These are phyloP conservation scores for Limnanthes douglasii DNA, from an alignment of 345 rosid genomes.

Conservation along the genomic window DNA sequence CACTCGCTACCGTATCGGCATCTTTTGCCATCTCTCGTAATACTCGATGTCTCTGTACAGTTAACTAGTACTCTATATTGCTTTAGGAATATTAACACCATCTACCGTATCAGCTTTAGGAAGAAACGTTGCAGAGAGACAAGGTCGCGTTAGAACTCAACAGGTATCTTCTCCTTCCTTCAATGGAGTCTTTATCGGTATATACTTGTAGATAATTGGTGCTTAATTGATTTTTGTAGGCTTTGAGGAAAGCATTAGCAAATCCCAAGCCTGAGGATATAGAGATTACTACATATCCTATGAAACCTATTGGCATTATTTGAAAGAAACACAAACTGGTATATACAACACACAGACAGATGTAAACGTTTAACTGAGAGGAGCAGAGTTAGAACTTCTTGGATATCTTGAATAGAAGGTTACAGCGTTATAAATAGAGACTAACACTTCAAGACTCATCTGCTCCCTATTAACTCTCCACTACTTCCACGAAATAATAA, in stretches of 20 bases:
- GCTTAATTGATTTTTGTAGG: slow-evolving; percentile 16
- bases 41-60: slow-evolving; percentile 2
- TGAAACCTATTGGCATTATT: slow-evolving; percentile 63
- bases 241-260: slow-evolving; percentile 53
- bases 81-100: neutral
- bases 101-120: slow-evolving; percentile 16
- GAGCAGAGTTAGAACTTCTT: too few relatives aligned
- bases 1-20: slow-evolving; percentile 12
- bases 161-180: slow-evolving; percentile 29
- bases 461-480: too few relatives aligned
- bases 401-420: too few relatives aligned
- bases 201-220: neutral
- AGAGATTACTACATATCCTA: slow-evolving; percentile 38
- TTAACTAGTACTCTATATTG: neutral
- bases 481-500: too few relatives aligned
- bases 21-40: slow-evolving; percentile 13
- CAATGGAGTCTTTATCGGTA: neutral
- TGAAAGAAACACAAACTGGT: too few relatives aligned
- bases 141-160: slow-evolving; percentile 80
- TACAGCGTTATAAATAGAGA: too few relatives aligned
- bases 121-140: slow-evolving; percentile 70
- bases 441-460: too few relatives aligned
- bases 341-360: too few relatives aligned
- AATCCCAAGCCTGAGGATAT: slow-evolving; percentile 19
- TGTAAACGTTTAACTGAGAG: too few relatives aligned